Percentiles rank a stretch among this genome's conserved stretches.
Conservation (phyloP, 371 early-diverging fungal species). For the Apophysomyces variabilis region DNA sequence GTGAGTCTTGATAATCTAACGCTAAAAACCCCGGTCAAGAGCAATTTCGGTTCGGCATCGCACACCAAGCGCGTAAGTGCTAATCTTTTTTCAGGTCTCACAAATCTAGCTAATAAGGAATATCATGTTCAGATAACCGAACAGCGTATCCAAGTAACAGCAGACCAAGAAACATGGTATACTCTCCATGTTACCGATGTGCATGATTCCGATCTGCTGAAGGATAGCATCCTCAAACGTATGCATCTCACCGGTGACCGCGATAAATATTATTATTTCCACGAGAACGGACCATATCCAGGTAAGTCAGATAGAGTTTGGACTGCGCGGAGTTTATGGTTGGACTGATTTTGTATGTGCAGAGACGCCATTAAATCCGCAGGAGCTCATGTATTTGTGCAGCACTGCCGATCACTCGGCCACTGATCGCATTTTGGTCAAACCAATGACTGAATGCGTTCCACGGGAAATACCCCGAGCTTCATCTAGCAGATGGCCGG, state of each 20-base stretch:
- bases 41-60: slow-evolving; percentile 2
- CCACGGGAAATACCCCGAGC: slow-evolving; percentile 13
- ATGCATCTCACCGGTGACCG: slow-evolving; percentile 48
- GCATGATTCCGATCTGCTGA: slow-evolving; percentile 49
- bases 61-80: slow-evolving; percentile 25
- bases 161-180: slow-evolving; percentile 62
- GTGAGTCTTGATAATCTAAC: not conserved
- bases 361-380: slow-evolving; percentile 38
- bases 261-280: slow-evolving; percentile 53
- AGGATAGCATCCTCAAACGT: slow-evolving; percentile 51
- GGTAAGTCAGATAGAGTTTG: slow-evolving; percentile 37
- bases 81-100: slow-evolving; percentile 28
- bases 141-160: slow-evolving; percentile 58
- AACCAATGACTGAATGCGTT: slow-evolving; percentile 17
- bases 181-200: slow-evolving; percentile 58
- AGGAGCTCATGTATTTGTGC: slow-evolving; percentile 43
- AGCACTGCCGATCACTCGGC: slow-evolving; percentile 48
- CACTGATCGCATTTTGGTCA: slow-evolving; percentile 44
- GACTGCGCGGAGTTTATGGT: slow-evolving; percentile 16
- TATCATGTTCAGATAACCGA: slow-evolving; percentile 21
- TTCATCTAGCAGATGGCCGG: slow-evolving; percentile 12
- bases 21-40: slow-evolving; percentile 1
- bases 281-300: slow-evolving; percentile 55
- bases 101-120: no score
- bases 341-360: slow-evolving; percentile 10